Conservation (phyloP, 805 yeast species). For the Candida verbasci region DNA sequence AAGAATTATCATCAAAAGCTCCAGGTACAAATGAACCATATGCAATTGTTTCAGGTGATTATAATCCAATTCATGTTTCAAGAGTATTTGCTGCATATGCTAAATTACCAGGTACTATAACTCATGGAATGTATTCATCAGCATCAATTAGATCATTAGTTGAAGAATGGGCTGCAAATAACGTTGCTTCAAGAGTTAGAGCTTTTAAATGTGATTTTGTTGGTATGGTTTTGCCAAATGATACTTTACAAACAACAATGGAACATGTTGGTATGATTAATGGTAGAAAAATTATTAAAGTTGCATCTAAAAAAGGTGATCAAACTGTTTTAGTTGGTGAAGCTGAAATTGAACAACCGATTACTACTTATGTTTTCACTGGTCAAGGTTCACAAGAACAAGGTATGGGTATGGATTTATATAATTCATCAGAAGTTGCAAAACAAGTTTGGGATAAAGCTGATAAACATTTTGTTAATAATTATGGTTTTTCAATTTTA, state of each 20-base stretch:
- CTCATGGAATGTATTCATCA: constrained; percentile 98
- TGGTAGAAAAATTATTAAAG: constrained; percentile 95
- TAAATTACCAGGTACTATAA: constrained; percentile 92
- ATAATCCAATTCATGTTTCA: constrained; percentile 96
- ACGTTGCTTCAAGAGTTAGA: constrained; percentile 91
- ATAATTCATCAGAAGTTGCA: constrained; percentile 86
- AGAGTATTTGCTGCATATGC: constrained; percentile 93
- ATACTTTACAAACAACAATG: constrained; percentile 76
- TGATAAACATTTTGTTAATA: constrained; percentile 83
- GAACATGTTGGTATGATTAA: constrained; percentile 99
- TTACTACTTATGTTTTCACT: constrained; percentile 93
- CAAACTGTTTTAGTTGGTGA: constrained; percentile 81
- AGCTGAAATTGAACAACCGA: constrained; percentile 99
- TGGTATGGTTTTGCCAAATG: constrained; percentile 98
- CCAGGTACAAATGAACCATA: constrained; percentile 96
- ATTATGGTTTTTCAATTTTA: constrained; percentile 95
- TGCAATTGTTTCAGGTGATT: constrained; percentile 97
- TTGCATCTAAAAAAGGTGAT: constrained; percentile 82
- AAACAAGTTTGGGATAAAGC: constrained; percentile 97
- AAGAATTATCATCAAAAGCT: constrained; percentile 65
- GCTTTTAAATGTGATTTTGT: constrained; percentile 88
- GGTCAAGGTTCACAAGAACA: constrained; percentile 99
- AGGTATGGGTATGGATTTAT: constrained; percentile 99
- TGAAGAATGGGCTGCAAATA: constrained; percentile 98
- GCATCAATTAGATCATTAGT: constrained; percentile 93